phyloP scores from a whole-genome alignment of 306 rosid species.

The Purshia tridentata region DNA sequence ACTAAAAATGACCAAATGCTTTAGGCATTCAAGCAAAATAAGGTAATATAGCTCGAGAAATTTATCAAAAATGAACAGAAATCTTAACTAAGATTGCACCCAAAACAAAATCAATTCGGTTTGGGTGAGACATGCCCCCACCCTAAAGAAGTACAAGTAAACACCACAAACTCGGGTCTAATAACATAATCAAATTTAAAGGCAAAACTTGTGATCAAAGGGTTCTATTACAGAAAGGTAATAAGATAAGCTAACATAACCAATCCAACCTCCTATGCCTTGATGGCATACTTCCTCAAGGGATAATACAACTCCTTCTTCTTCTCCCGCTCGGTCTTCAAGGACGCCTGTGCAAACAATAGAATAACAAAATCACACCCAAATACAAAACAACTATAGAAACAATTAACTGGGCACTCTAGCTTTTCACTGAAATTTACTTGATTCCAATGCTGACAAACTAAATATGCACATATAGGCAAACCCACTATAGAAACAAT shows the following conservation, averaged over 20 bases:
- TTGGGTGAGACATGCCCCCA: constrained; percentile 15
- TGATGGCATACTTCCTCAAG: constrained; percentile 80
- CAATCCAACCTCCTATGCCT: constrained; percentile 50
- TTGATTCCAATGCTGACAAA: neutral
- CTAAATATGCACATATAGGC: neutral
- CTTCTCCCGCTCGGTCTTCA: constrained; percentile 82
- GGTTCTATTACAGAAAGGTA: constrained; percentile 12
- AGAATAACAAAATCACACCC: neutral
- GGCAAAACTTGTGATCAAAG: constrained; percentile 32
- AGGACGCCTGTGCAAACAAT: constrained; percentile 49
- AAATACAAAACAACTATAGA: neutral
- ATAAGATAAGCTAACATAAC: constrained; percentile 18
- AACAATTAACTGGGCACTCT: neutral
- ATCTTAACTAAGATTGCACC: neutral
- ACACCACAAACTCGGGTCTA: constrained; percentile 18
- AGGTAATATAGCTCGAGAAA: neutral
- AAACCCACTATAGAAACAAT: neutral
- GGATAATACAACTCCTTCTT: constrained; percentile 80
- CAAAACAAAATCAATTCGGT: neutral
- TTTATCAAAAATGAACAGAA: neutral
- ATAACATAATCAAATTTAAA: constrained; percentile 14
- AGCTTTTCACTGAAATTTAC: neutral
- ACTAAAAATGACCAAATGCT: neutral
- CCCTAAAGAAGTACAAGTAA: constrained; percentile 5
- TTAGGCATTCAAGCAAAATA: neutral